phyloP scores from a whole-genome alignment of 257 asterid genomes.

The Solanum bukasovii region DNA sequence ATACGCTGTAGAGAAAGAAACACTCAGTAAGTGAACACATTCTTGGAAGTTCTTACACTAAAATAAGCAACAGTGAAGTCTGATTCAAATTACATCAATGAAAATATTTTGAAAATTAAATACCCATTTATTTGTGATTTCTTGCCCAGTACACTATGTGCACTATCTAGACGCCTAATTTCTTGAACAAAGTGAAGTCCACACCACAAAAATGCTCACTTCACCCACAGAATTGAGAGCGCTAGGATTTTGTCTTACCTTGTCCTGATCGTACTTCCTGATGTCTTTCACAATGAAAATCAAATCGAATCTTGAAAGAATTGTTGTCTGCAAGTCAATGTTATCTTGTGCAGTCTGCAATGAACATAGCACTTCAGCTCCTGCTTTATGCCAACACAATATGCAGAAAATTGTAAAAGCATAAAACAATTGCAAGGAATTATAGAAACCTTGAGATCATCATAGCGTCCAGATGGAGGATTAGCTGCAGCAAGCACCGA shows the following conservation, averaged over 20 bases:
- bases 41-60: conserved; percentile 4
- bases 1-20: conserved; percentile 43
- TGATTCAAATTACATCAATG: background rate
- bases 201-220: background rate
- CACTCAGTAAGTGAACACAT: conserved; percentile 10
- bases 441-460: conserved; percentile 78
- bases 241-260: conserved; percentile 33
- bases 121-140: background rate
- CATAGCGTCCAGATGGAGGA: conserved; percentile 99
- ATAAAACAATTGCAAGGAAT: background rate
- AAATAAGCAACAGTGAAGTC: background rate
- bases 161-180: background rate
- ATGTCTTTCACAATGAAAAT: conserved; percentile 94
- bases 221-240: background rate
- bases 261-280: conserved; percentile 83
- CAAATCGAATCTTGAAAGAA: conserved; percentile 92
- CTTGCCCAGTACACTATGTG: background rate
- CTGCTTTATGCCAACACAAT: background rate
- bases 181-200: background rate
- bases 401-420: background rate
- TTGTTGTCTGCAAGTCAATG: conserved; percentile 97
- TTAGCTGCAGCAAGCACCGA: conserved; percentile 99
- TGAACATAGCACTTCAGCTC: conserved; percentile 13
- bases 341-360: conserved; percentile 97
- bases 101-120: background rate